phyloP scores from a whole-genome alignment of 805 yeast species.

The Barnettozyma siamensis region DNA sequence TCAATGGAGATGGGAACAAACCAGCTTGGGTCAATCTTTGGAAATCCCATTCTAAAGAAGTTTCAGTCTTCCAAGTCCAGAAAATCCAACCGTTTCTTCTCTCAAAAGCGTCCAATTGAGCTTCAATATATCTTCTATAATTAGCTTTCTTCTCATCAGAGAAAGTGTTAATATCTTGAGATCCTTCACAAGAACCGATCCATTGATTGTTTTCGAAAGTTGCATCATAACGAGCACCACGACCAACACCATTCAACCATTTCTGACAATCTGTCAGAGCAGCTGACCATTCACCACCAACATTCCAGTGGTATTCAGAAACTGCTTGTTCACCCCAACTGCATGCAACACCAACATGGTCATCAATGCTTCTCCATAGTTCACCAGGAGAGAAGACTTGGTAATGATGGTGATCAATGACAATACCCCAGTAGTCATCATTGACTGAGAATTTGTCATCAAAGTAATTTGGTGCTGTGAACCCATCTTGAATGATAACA shows the following conservation, averaged over 20 bases:
- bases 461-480: slow-evolving; percentile 33
- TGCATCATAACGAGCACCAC: slow-evolving; percentile 80
- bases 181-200: slow-evolving; percentile 59
- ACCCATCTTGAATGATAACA: slow-evolving; percentile 79
- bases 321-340: slow-evolving; percentile 39
- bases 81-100: slow-evolving; percentile 81
- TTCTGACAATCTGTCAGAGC: slow-evolving; percentile 88
- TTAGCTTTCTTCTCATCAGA: slow-evolving; percentile 47
- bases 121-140: slow-evolving; percentile 73
- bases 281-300: slow-evolving; percentile 87
- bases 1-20: slow-evolving; percentile 77
- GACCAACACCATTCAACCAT: slow-evolving; percentile 83
- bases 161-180: slow-evolving; percentile 49
- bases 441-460: slow-evolving; percentile 34
- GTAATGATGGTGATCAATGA: slow-evolving; percentile 86
- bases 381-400: slow-evolving; percentile 72
- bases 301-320: slow-evolving; percentile 61
- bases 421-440: slow-evolving; percentile 52
- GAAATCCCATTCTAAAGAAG: slow-evolving; percentile 82
- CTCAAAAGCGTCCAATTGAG: slow-evolving; percentile 83
- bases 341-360: slow-evolving; percentile 54
- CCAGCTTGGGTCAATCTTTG: slow-evolving; percentile 48
- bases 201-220: slow-evolving; percentile 34
- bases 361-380: slow-evolving; percentile 51
- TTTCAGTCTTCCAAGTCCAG: slow-evolving; percentile 93